Base-by-base conservation (phyloP, 2,329 filamentous ascomycete genomes). In the Scolecobasidium constrictum region DNA sequence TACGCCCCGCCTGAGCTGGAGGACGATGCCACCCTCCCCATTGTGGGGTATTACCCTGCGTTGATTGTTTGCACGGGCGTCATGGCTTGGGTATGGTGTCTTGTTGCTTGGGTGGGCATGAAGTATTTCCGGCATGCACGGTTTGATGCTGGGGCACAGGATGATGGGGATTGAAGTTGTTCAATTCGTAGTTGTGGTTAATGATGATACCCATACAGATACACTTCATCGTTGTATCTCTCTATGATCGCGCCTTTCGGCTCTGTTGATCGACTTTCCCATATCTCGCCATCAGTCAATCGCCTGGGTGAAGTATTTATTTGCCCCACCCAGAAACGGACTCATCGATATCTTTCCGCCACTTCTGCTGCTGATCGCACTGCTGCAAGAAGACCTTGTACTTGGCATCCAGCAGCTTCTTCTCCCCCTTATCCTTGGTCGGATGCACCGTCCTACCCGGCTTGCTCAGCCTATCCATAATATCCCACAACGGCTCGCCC, bases 1-100 rank as follows among this genome's bases (percentile, higher is more conserved):
- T 94, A 94, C 62, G 90, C 90, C 42, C 90, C 90, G 40, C 90
- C 90, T 3, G 90, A 96, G 65, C 71, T 96, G 35, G 88, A 95
- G 61, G 87, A 96, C 61, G 92, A 98, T 62, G 81, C 84, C 5
- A 96, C 90, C 2, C 64, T 98, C 53, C 92, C 92, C 3, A 94
- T 98, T 55, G 85, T 93, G 9, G 92, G 93, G 7, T 98, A 98
- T 63, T 98, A 98, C 64, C 92, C 92, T 18, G 86, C 88, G 9
- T 67, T 98, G 55, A 84, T 96, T 50, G 92, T 96, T 46, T 68
- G 96, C 51, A 95, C 90, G 3, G 81, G 81, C 38, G 85, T 98
- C 20, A 95, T 98, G 85, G 87, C 88, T 15, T 98, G 92, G 92
- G 86, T 96, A 4, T 98, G 92, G 92, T 92, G 96, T 15, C 78